These are phyloP conservation scores for Ogataea haglerorum DNA, from an alignment of 805 yeast species.

Conservation along the genomic window DNA sequence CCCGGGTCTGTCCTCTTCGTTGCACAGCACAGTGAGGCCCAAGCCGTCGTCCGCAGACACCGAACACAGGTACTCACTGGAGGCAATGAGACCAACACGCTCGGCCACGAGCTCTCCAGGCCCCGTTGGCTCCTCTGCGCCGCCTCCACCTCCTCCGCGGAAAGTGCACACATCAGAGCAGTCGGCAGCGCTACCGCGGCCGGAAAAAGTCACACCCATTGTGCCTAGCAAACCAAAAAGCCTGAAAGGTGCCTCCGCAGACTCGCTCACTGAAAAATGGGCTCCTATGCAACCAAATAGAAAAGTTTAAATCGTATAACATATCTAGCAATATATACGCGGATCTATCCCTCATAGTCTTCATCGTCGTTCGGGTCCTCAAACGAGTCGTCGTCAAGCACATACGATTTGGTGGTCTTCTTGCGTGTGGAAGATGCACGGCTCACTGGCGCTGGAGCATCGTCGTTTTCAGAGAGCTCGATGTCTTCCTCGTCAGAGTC, in stretches of 20 bases:
- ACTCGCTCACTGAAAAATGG: slow-evolving; percentile 21
- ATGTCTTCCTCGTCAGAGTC: slow-evolving; percentile 13
- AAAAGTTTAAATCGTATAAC: slow-evolving; percentile 14
- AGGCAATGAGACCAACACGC: slow-evolving; percentile 32
- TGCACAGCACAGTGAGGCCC: slow-evolving; percentile 12
- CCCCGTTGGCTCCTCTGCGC: slow-evolving; percentile 31
- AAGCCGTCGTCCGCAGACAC: not conserved
- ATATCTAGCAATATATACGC: not conserved
- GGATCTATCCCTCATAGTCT: slow-evolving; percentile 17
- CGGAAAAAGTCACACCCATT: slow-evolving; percentile 29
- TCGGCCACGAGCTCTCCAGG: slow-evolving; percentile 29
- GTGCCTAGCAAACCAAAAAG: slow-evolving; percentile 32
- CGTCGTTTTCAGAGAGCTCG: slow-evolving; percentile 12
- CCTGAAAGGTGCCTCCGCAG: slow-evolving; percentile 19
- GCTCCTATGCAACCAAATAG: slow-evolving; percentile 33
- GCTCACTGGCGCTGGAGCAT: slow-evolving; percentile 12
- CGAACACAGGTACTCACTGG: slow-evolving; percentile 12
- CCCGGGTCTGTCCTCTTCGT: slow-evolving; percentile 23
- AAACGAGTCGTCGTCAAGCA: slow-evolving; percentile 14
- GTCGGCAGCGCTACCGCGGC: slow-evolving; percentile 1
- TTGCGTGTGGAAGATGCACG: slow-evolving; percentile 14
- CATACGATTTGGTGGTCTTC: slow-evolving; percentile 21
- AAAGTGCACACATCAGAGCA: slow-evolving; percentile 2
- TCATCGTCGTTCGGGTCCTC: slow-evolving; percentile 17
- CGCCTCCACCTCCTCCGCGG: slow-evolving; percentile 32